Evolutionary conservation across 768 basidiomycete species (phyloP).

Genomic region (Lactarius hatsudake): DNA sequence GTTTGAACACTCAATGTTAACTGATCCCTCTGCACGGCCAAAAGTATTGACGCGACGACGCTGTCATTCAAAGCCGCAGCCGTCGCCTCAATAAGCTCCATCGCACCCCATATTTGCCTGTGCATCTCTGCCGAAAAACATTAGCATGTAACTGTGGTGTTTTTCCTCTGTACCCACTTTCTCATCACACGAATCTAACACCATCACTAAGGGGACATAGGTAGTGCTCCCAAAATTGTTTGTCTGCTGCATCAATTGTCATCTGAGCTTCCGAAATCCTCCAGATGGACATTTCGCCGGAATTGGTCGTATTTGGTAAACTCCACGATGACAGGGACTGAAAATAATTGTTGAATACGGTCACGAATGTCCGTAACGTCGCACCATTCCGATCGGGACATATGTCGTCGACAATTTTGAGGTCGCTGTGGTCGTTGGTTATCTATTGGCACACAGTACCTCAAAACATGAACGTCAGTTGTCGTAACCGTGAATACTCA

Average conservation of each 20-base stretch:
- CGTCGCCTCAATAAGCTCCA: not conserved
- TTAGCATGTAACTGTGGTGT: not conserved
- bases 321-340: not conserved
- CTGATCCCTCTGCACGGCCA: not conserved
- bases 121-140: not conserved
- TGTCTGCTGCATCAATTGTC: no score
- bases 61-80: not conserved
- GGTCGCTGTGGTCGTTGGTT: not conserved
- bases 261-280: no score
- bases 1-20: not conserved
- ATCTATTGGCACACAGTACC: not conserved
- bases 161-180: not conserved
- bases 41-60: not conserved
- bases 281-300: no score
- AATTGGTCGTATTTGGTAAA: no score
- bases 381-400: not conserved
- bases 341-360: not conserved
- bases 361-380: not conserved
- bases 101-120: not conserved
- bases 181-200: not conserved
- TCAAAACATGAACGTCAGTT: not conserved
- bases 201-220: not conserved
- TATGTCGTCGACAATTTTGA: not conserved
- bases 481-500: not conserved
- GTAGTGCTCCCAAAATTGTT: not conserved